phyloP scores from a whole-genome alignment of 768 basidiomycete species.

The Coprinopsis cinerea region DNA sequence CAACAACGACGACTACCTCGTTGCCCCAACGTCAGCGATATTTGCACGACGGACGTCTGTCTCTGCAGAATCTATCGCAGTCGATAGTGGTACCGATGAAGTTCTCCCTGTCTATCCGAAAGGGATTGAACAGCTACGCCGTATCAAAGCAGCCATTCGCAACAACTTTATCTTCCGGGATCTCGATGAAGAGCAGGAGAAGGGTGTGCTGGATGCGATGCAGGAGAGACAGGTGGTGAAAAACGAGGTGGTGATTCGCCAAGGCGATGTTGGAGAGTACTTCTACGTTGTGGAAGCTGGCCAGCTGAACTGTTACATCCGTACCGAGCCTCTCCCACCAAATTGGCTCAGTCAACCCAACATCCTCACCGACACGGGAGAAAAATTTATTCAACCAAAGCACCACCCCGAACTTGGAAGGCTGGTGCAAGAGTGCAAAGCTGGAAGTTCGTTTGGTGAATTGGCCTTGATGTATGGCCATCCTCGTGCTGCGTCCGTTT shows the following conservation, averaged over 20 bases:
- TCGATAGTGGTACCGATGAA: conserved; percentile 60
- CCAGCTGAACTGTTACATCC: conserved; percentile 76
- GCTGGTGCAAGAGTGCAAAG: conserved; percentile 78
- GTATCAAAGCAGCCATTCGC: conserved; percentile 83
- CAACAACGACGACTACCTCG: conserved; percentile 60
- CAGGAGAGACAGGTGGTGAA: conserved; percentile 68
- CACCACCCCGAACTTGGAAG: conserved; percentile 70
- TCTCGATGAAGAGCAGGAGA: conserved; percentile 93
- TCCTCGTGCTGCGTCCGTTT: conserved; percentile 89
- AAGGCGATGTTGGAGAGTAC: conserved; percentile 95
- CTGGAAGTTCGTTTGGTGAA: conserved; percentile 90
- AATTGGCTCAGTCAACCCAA: conserved; percentile 46
- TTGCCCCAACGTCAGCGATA: conserved; percentile 67
- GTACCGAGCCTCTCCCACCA: conserved; percentile 58
- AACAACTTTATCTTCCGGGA: conserved; percentile 94
- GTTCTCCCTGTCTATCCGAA: conserved; percentile 75
- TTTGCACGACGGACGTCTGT: conserved; percentile 92
- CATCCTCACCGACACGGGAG: conserved; percentile 33
- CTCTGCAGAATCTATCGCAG: conserved; percentile 91
- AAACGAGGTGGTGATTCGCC: conserved; percentile 89
- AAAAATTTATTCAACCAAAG: conserved; percentile 57
- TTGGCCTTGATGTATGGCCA: conserved; percentile 98
- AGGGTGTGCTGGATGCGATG: conserved; percentile 93
- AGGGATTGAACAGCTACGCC: conserved; percentile 72
- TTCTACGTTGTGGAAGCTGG: conserved; percentile 97